Percentiles rank a stretch among this genome's conserved stretches.
phyloP scores from a whole-genome alignment of 805 yeast genomes.

The Komagataella kurtzmanii region DNA sequence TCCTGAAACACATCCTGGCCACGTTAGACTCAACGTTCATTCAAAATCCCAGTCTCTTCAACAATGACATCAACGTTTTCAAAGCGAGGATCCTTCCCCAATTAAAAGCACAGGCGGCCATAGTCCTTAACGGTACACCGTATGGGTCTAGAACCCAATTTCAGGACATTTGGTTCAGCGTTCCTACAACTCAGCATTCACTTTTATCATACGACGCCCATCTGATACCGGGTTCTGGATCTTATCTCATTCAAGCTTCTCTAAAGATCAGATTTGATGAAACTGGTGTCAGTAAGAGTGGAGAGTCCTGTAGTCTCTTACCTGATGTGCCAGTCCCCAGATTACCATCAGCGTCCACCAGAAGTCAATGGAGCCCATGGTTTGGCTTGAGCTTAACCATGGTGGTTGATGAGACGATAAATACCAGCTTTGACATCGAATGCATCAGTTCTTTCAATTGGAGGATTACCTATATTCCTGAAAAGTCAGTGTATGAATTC shows the following conservation, averaged over 20 bases:
- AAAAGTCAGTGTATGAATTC: constrained; percentile 23
- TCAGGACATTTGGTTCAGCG: constrained; percentile 42
- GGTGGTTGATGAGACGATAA: constrained; percentile 41
- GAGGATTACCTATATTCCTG: constrained; percentile 52
- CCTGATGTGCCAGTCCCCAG: constrained; percentile 5
- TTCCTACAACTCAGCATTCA: constrained; percentile 49
- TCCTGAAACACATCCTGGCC: constrained; percentile 4
- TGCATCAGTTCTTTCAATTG: constrained; percentile 50
- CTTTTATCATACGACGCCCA: constrained; percentile 56
- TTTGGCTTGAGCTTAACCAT: constrained; percentile 51
- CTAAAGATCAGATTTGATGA: constrained; percentile 67
- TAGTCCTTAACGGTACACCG: constrained; percentile 48
- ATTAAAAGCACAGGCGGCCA: constrained; percentile 34
- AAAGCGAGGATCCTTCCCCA: constrained; percentile 24
- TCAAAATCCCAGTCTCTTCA: constrained; percentile 2
- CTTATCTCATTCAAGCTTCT: constrained; percentile 32
- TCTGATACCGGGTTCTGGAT: constrained; percentile 40
- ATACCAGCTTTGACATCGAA: constrained; percentile 24
- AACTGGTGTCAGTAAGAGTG: constrained; percentile 52
- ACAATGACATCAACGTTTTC: constrained; percentile 6
- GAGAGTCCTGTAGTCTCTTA: constrained; percentile 44
- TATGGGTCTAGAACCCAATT: constrained; percentile 35
- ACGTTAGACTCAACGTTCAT: constrained; percentile 4
- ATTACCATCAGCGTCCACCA: constrained; percentile 8
- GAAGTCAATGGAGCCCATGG: constrained; percentile 58